Conservation (phyloP, 352 stramenopile species). For the Globisporangium okanoganense region DNA sequence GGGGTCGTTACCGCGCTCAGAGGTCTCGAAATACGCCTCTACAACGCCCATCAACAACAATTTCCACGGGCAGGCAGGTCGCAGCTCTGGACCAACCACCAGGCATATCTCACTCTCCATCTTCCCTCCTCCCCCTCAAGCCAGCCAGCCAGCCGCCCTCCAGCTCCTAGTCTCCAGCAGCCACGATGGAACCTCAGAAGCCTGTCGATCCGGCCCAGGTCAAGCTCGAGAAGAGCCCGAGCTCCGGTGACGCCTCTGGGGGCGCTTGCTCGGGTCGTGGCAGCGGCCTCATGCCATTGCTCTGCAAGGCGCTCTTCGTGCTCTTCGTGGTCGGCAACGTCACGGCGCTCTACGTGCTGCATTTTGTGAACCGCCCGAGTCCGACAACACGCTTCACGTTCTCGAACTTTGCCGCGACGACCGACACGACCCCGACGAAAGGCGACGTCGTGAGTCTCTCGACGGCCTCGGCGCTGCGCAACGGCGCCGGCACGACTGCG, state of each 20-base stretch:
- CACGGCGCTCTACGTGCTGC: constrained; percentile 54
- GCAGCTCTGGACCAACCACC: not conserved
- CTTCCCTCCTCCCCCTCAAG: not conserved
- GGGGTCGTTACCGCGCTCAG: not conserved
- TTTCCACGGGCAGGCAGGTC: not conserved
- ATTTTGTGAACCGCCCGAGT: constrained; percentile 51
- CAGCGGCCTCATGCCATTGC: constrained; percentile 10
- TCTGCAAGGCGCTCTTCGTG: constrained; percentile 33
- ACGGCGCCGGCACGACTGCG: constrained; percentile 59
- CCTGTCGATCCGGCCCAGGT: constrained; percentile 40
- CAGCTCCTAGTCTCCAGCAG: constrained; percentile 5
- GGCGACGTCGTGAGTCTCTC: constrained; percentile 42
- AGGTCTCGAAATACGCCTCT: not conserved
- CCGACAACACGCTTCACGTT: constrained; percentile 40
- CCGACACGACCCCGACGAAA: constrained; percentile 11
- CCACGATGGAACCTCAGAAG: constrained; percentile 26
- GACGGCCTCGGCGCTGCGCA: constrained; percentile 30
- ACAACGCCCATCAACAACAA: not conserved
- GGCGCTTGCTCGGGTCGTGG: not conserved
- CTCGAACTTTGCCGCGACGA: constrained; percentile 22
- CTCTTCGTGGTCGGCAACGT: constrained; percentile 62
- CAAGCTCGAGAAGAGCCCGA: constrained; percentile 30
- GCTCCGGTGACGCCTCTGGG: not conserved
- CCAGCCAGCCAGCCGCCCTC: not conserved
- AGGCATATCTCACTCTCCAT: not conserved